Conservation (phyloP, 1,139 yeast genomes). For the Pichia sp. region DNA sequence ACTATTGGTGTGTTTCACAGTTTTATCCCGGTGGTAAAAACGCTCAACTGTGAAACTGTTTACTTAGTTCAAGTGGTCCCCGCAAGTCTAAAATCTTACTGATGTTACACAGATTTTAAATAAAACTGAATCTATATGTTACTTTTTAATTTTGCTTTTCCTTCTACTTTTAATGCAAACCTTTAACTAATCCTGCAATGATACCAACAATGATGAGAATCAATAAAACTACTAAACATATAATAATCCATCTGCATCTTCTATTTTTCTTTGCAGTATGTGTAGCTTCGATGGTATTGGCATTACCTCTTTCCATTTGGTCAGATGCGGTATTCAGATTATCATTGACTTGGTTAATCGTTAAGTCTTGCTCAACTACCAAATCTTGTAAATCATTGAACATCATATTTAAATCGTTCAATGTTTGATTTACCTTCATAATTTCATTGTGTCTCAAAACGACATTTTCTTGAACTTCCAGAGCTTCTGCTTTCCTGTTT, state of each 20-base stretch:
- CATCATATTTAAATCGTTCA: slow-evolving; percentile 13
- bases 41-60: no score
- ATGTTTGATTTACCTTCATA: slow-evolving; percentile 13
- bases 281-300: slow-evolving; percentile 13
- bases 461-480: slow-evolving; percentile 13
- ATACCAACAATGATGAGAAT: slow-evolving; percentile 12
- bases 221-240: slow-evolving; percentile 8
- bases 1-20: no score
- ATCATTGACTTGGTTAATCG: slow-evolving; percentile 8
- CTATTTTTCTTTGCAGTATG: slow-evolving; percentile 13
- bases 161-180: slow-evolving; percentile 3
- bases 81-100: no score
- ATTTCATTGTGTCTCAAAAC: slow-evolving; percentile 16
- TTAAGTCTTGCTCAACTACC: slow-evolving; percentile 15
- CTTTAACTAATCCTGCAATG: slow-evolving; percentile 14
- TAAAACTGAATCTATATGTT: no score
- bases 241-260: slow-evolving; percentile 15
- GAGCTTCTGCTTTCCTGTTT: slow-evolving; percentile 13
- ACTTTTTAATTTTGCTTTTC: no score
- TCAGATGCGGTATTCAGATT: slow-evolving; percentile 8
- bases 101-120: no score
- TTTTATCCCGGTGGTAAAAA: no score
- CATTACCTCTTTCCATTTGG: slow-evolving; percentile 18
- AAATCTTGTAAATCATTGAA: slow-evolving; percentile 16
- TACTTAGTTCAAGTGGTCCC: no score